Conservation (phyloP, 2,329 filamentous ascomycete species). For the Exutisphaerella laricina region DNA sequence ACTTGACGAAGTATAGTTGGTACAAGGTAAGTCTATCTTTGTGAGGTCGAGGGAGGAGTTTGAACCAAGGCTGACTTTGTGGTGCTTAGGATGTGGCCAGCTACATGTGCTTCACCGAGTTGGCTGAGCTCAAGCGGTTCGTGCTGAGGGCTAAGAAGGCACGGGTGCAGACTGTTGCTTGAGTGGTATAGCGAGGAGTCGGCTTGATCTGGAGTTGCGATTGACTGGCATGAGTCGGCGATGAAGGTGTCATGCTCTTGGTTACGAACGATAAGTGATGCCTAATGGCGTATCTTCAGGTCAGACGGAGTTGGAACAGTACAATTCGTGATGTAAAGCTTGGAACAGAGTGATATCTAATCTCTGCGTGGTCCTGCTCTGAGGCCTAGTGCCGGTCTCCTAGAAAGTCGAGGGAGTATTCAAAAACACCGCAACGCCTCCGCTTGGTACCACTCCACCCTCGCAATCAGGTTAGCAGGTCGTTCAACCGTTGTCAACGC, state of each 20-base stretch:
- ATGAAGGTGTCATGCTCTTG: too few relatives aligned
- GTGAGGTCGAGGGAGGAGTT: background rate
- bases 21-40: slow-evolving; percentile 8
- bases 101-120: slow-evolving; percentile 26
- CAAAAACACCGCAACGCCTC: background rate
- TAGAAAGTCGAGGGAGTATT: background rate
- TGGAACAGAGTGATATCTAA: background rate
- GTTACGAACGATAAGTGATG: background rate
- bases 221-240: too few relatives aligned
- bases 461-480: background rate
- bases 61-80: background rate
- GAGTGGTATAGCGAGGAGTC: too few relatives aligned
- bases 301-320: background rate
- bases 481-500: too few relatives aligned
- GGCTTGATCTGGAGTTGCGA: too few relatives aligned
- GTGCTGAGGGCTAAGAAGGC: slow-evolving; percentile 13
- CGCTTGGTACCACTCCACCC: background rate
- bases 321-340: slow-evolving; percentile 3
- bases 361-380: too few relatives aligned
- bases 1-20: slow-evolving; percentile 22
- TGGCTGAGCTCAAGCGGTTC: slow-evolving; percentile 13
- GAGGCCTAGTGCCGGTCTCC: too few relatives aligned
- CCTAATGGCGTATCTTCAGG: background rate
- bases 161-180: background rate
- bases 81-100: slow-evolving; percentile 15